Percentiles rank a stretch among this genome's conserved stretches.
phyloP scores from a whole-genome alignment of 2,329 filamentous ascomycete genomes.

The Neofusicoccum laricinum region DNA sequence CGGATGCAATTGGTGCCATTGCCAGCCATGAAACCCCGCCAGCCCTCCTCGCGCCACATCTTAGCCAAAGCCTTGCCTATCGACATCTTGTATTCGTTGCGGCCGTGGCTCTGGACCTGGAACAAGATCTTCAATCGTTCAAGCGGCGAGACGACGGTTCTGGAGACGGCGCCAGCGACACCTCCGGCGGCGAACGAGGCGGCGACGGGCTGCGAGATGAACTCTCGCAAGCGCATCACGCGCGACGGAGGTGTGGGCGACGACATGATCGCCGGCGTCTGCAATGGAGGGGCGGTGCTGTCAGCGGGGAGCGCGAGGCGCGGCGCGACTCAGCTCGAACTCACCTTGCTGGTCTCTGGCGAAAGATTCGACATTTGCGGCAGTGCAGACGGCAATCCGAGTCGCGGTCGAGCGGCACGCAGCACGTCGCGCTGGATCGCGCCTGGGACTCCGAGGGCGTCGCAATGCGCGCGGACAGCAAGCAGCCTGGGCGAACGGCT shows the following conservation, averaged over 20 bases:
- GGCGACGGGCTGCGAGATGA: conserved; percentile 75
- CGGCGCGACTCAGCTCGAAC: conserved; percentile 6
- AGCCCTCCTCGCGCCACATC: conserved; percentile 97
- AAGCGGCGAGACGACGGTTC: conserved; percentile 93
- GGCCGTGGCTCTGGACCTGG: conserved; percentile 86
- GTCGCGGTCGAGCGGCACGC: neutral
- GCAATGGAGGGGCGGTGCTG: conserved; percentile 4
- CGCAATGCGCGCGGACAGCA: conserved; percentile 9
- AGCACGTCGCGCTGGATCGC: neutral
- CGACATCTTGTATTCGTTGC: conserved; percentile 90
- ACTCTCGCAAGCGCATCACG: conserved; percentile 23
- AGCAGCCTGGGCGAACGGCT: neutral
- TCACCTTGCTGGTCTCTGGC: conserved; percentile 5
- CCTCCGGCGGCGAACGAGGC: conserved; percentile 94
- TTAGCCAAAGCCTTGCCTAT: conserved; percentile 85
- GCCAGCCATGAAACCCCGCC: conserved; percentile 94
- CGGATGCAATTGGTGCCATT: conserved; percentile 98
- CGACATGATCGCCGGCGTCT: conserved; percentile 17
- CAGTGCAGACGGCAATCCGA: neutral
- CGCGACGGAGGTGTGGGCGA: conserved; percentile 16
- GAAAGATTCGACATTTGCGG: conserved; percentile 16
- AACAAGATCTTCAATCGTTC: conserved; percentile 98
- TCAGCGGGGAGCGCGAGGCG: neutral
- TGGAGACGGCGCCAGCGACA: conserved; percentile 91
- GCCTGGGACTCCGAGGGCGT: neutral